Conservation (phyloP, 495 filamentous ascomycete genomes). For the Aspergillus olivimuriae region DNA sequence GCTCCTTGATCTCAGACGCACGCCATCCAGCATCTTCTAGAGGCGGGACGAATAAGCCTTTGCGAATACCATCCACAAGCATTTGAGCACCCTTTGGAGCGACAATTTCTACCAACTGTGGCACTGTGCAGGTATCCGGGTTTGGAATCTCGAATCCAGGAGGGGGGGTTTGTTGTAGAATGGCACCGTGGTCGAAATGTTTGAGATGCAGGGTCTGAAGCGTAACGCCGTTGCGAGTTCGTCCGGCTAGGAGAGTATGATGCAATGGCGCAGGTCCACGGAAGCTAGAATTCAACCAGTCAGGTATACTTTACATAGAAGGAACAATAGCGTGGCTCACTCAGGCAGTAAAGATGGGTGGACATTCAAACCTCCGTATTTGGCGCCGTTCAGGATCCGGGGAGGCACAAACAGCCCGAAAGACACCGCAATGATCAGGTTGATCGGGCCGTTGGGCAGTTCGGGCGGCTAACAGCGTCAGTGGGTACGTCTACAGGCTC, state of each 20-base stretch:
- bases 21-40: constrained; percentile 35
- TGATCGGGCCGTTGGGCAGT: constrained; percentile 48
- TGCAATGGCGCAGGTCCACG: constrained; percentile 73
- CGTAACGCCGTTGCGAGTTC: constrained; percentile 58
- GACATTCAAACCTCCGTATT: constrained; percentile 86
- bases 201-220: constrained; percentile 76
- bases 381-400: constrained; percentile 57
- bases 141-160: constrained; percentile 50
- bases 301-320: neutral
- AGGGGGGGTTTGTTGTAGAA: constrained; percentile 60
- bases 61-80: constrained; percentile 52
- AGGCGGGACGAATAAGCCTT: constrained; percentile 61
- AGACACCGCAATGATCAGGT: constrained; percentile 90
- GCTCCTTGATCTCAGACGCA: constrained; percentile 7
- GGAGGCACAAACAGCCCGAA: constrained; percentile 87
- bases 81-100: constrained; percentile 50
- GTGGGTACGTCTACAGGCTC: constrained; percentile 1
- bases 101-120: constrained; percentile 33
- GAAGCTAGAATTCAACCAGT: constrained; percentile 41
- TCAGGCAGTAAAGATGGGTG: constrained; percentile 92
- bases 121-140: constrained; percentile 34
- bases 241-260: constrained; percentile 60
- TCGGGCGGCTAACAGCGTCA: constrained; percentile 47
- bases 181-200: constrained; percentile 68
- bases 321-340: no score